Evolutionary conservation across 2,329 filamentous ascomycete genomes (phyloP).

Genomic region (Cladosporium oxysporum): DNA sequence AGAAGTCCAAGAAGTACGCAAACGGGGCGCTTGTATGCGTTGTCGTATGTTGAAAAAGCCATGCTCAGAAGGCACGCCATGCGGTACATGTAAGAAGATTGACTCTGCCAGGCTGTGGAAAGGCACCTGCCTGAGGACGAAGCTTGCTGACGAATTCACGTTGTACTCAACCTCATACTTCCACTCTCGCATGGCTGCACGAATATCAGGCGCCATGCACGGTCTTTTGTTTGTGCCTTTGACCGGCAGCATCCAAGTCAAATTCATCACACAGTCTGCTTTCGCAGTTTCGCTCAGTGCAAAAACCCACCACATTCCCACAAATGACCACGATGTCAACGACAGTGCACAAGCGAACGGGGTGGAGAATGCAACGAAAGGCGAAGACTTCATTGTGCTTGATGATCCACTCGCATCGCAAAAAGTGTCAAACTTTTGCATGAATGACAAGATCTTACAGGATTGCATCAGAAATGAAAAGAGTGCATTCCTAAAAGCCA

Average conservation of each 20-base stretch:
- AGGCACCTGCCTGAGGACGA: slow-evolving; percentile 59
- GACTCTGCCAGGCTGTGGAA: slow-evolving; percentile 64
- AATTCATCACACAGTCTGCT: neutral
- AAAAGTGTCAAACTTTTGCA: slow-evolving; percentile 54
- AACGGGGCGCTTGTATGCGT: slow-evolving; percentile 62
- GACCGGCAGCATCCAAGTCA: slow-evolving; percentile 4
- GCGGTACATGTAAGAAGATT: slow-evolving; percentile 60
- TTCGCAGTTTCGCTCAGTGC: neutral
- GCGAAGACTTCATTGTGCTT: slow-evolving; percentile 30
- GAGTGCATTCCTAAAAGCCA: slow-evolving; percentile 54
- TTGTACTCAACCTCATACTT: slow-evolving; percentile 58
- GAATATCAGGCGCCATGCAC: neutral
- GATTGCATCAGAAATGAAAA: slow-evolving; percentile 51
- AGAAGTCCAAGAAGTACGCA: slow-evolving; percentile 61
- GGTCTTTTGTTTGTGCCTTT: neutral
- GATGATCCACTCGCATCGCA: slow-evolving; percentile 48
- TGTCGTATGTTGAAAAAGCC: slow-evolving; percentile 67
- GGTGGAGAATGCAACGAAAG: neutral
- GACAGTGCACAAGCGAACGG: neutral
- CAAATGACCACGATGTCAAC: neutral
- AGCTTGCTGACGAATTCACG: slow-evolving; percentile 59
- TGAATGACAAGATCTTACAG: neutral
- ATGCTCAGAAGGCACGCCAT: slow-evolving; percentile 62
- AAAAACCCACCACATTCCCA: neutral
- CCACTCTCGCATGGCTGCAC: slow-evolving; percentile 2